Conservation (phyloP, 257 asterid species). For the Coffea eugenioides region DNA sequence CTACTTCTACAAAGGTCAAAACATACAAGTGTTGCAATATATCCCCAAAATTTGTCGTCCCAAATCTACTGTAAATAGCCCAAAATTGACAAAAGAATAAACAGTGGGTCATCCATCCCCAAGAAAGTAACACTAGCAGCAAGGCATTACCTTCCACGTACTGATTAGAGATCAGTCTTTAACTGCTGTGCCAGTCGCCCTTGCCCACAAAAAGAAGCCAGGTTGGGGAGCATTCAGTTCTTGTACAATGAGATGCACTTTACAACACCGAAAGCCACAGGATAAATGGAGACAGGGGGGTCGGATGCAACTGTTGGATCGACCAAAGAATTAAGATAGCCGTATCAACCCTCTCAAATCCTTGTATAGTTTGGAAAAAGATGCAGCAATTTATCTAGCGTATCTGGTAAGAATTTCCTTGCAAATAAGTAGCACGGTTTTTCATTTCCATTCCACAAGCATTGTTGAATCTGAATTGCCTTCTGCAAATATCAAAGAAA, state of each 20-base stretch:
- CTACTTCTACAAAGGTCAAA: conserved; percentile 19
- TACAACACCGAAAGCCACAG: conserved; percentile 35
- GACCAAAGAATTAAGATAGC: conserved; percentile 56
- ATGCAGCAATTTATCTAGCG: conserved; percentile 59
- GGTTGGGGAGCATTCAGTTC: conserved; percentile 16
- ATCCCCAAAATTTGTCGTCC: conserved; percentile 24
- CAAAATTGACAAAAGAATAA: conserved; percentile 25
- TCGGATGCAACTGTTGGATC: conserved; percentile 30
- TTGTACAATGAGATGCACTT: conserved; percentile 29
- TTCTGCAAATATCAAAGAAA: conserved; percentile 45
- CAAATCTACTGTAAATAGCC: conserved; percentile 12
- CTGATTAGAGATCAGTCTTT: not conserved
- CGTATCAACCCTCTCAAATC: conserved; percentile 40
- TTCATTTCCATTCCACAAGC: conserved; percentile 88
- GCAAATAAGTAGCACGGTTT: conserved; percentile 84
- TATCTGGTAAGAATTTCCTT: conserved; percentile 85
- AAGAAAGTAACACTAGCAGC: conserved; percentile 16
- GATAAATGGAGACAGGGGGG: conserved; percentile 44
- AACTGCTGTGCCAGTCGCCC: conserved; percentile 18
- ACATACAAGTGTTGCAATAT: conserved; percentile 17
- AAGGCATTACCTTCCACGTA: not conserved
- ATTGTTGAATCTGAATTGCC: conserved; percentile 50
- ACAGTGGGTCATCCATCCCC: conserved; percentile 17
- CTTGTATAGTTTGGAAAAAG: conserved; percentile 81
- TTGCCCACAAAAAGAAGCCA: conserved; percentile 18